phyloP scores from a whole-genome alignment of 768 basidiomycete genomes.

The Amanita thiersii region DNA sequence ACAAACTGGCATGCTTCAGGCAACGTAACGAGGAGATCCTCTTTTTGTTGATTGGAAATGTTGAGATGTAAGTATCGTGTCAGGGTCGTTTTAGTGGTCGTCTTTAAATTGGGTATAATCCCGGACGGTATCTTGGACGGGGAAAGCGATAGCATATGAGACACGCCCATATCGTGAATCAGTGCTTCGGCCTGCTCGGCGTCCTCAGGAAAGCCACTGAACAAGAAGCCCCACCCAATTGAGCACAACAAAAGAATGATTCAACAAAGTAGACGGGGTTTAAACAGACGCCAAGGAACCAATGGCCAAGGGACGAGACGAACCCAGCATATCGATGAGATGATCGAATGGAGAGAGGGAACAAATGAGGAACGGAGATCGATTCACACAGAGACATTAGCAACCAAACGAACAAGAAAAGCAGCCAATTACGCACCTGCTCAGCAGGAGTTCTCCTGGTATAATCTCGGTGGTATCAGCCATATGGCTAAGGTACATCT shows the following conservation, averaged over 20 bases:
- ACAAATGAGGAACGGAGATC: no score
- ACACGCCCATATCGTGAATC: constrained; percentile 41
- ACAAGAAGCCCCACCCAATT: background rate
- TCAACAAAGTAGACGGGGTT: no score
- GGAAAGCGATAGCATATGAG: constrained; percentile 46
- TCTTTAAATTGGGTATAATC: no score
- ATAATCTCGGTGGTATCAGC: constrained; percentile 45
- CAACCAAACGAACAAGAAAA: background rate
- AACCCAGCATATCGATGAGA: no score
- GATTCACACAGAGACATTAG: background rate
- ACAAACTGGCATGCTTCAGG: constrained; percentile 39
- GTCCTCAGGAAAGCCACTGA: constrained; percentile 52
- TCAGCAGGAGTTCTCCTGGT: constrained; percentile 40
- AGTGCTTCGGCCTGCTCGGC: constrained; percentile 39
- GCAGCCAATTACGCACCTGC: constrained; percentile 29
- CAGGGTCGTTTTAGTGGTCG: constrained; percentile 18
- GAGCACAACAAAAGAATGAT: background rate
- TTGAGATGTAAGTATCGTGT: constrained; percentile 35
- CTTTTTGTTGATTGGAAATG: constrained; percentile 28
- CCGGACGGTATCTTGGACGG: constrained; percentile 43
- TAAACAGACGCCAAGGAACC: no score
- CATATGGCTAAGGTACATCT: constrained; percentile 41
- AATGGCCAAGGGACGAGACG: no score
- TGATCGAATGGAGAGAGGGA: background rate
- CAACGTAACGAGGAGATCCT: constrained; percentile 35